A percentile compares a stretch with the other conserved stretches of the same genome.
These are phyloP conservation scores for Pulicaria dysenterica DNA, from an alignment of 129 eudicot genomes.

Conservation along the genomic window DNA sequence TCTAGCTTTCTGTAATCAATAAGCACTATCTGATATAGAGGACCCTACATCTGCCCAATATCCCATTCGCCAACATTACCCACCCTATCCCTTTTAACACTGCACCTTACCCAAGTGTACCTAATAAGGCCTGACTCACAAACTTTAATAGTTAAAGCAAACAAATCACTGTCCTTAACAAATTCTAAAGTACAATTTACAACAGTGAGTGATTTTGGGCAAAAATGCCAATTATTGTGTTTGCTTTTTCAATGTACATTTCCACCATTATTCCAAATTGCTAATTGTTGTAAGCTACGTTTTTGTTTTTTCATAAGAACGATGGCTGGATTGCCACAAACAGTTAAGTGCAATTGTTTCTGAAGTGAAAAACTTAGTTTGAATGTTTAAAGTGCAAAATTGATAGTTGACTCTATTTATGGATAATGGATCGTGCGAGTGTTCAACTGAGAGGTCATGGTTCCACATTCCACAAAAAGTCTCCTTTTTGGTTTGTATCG, in stretches of 20 bases:
- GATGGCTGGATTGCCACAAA: not conserved
- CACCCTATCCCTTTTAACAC: too few species aligned
- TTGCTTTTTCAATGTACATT: too few species aligned
- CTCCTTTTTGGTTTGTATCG: not conserved
- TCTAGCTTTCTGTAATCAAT: not conserved
- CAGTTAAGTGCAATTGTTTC: not conserved
- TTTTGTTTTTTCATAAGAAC: constrained; percentile 1
- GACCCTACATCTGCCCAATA: not conserved
- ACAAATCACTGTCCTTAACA: not conserved
- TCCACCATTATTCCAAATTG: not conserved
- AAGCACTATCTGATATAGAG: not conserved
- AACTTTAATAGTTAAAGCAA: not conserved
- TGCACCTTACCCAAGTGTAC: too few species aligned
- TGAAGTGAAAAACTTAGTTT: constrained; percentile 11
- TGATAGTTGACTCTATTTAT: not conserved
- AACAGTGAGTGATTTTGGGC: not conserved
- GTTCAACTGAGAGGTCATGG: not conserved
- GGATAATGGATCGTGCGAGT: constrained; percentile 3
- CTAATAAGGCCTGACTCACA: too few species aligned
- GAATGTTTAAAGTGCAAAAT: not conserved
- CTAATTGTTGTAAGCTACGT: not conserved
- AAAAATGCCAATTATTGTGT: not conserved
- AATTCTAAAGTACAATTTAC: not conserved
- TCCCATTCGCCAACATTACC: too few species aligned
- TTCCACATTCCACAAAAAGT: not conserved